phyloP scores from a whole-genome alignment of 345 rosid species.

The Heritiera littoralis region DNA sequence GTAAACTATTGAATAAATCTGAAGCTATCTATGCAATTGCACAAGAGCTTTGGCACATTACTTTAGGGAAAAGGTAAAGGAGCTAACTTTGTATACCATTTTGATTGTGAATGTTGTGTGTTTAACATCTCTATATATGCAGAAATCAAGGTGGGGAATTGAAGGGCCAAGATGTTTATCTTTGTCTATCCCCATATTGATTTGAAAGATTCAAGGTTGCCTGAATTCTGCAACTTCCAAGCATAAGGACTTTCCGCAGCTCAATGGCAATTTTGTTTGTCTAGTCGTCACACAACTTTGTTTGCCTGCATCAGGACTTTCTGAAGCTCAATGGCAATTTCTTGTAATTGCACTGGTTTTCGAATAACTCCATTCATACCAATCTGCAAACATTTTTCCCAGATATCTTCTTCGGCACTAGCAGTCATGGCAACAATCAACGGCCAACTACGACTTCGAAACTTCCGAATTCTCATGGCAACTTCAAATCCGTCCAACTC shows the following conservation, averaged over 20 bases:
- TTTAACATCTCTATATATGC: constrained; percentile 32
- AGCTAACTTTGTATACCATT: constrained; percentile 38
- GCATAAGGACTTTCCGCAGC: constrained; percentile 55
- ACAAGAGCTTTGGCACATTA: background rate
- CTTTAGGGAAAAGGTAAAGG: constrained; percentile 6
- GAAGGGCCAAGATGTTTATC: constrained; percentile 3
- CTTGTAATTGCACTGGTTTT: constrained; percentile 71
- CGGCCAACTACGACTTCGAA: constrained; percentile 63
- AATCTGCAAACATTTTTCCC: constrained; percentile 63
- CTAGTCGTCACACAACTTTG: constrained; percentile 31
- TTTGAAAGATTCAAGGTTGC: constrained; percentile 5
- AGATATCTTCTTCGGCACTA: constrained; percentile 55
- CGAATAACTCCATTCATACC: constrained; percentile 83
- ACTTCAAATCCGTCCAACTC: constrained; percentile 87
- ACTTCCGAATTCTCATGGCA: constrained; percentile 66
- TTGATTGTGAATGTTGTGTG: constrained; percentile 31
- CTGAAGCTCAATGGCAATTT: constrained; percentile 64
- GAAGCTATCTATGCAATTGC: constrained; percentile 18
- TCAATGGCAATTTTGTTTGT: constrained; percentile 48
- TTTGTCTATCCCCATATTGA: constrained; percentile 10
- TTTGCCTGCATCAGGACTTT: constrained; percentile 60
- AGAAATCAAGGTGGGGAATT: constrained; percentile 9
- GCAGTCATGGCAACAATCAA: constrained; percentile 67
- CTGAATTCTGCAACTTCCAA: constrained; percentile 11
- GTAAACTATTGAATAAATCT: constrained; percentile 7